phyloP scores from a whole-genome alignment of 176 grass and related monocot species.

The Phoenix dactylifera region DNA sequence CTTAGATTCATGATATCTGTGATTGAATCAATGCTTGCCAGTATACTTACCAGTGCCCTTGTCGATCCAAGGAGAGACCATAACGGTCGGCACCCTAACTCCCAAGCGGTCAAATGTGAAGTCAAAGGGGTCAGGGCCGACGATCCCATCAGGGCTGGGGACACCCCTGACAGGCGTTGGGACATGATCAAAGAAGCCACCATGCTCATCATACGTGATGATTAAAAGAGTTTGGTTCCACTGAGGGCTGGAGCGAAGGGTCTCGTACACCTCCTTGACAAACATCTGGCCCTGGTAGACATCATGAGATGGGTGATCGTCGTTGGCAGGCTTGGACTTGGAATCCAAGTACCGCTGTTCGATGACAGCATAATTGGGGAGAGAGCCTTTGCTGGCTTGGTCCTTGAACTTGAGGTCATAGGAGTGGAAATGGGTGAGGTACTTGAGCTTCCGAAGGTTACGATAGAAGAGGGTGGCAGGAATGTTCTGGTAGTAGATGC shows the following conservation, averaged over 20 bases:
- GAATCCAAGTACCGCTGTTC: conserved; percentile 90
- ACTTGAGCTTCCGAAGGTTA: conserved; percentile 91
- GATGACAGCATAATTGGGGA: conserved; percentile 75
- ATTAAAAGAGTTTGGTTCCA: conserved; percentile 84
- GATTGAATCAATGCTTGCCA: not conserved
- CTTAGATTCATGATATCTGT: not conserved
- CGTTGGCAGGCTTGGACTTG: conserved; percentile 48
- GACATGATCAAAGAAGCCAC: conserved; percentile 88
- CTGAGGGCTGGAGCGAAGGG: conserved; percentile 56
- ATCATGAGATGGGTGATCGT: conserved; percentile 94
- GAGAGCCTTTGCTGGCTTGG: conserved; percentile 34
- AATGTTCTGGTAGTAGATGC: conserved; percentile 83
- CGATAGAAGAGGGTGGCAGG: conserved; percentile 79
- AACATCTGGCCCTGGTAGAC: conserved; percentile 87
- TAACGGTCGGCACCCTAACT: conserved; percentile 66
- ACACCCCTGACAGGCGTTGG: conserved; percentile 57
- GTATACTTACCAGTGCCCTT: conserved; percentile 61
- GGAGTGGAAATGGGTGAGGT: conserved; percentile 57
- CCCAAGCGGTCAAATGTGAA: conserved; percentile 75
- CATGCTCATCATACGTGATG: conserved; percentile 93
- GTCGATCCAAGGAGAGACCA: conserved; percentile 74
- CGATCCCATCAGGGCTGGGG: conserved; percentile 72
- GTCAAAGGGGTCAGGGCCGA: conserved; percentile 60
- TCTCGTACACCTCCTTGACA: conserved; percentile 83
- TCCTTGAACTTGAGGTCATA: conserved; percentile 38